Evolutionary conservation across 768 basidiomycete species (phyloP), one percentile per base, ranked within the genome.

Genomic region (Pseudohyphozyma bogoriensis): DNA sequence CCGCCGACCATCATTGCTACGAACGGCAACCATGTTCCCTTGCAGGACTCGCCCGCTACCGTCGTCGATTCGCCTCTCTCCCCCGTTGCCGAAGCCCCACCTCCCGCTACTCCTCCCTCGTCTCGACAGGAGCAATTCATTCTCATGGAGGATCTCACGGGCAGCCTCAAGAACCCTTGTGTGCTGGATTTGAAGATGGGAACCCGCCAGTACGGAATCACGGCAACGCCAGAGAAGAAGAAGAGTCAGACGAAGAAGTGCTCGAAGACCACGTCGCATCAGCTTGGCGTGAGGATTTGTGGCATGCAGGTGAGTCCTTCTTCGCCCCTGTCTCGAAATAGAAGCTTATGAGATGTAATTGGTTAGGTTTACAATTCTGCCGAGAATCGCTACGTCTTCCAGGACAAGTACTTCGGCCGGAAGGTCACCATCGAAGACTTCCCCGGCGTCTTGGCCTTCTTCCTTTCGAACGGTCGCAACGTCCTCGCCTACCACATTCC

Each of bases 141-240:
- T 69, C 80, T 97, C 68, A 95, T 99, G 91, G 95, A 99, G 74
- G 95, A 99, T 71, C 77, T 99, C 51, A 99, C 95, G 3, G 95
- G 95, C 29, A 78, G 86, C 36, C 74, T 95, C 70, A 92, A 87
- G 74, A 82, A 81, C 52, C 88, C 95, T 12, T 99, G 95, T 70
- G 93, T 99, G 44, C 82, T 97, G 70, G 95, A 99, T 74, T 78
- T 99, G 69, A 99, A 99, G 78, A 97, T 97, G 95, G 95, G 95
- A n/a, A 96, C 92, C 33, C 79, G 95, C 36, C 95, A 99, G 76
- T 96, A 97, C 74, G 95, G 95, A 24, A 87, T 93, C 77, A 89
- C 95, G 68, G 95, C 95, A 29, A 86, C 85, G 12, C 76, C 84
- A 1, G 78, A 83, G 55, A 99, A 99, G 78, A 96, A 95, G 81